Base-by-base conservation (phyloP, 1,284 basidiomycete species). In the Irpex sp. region DNA sequence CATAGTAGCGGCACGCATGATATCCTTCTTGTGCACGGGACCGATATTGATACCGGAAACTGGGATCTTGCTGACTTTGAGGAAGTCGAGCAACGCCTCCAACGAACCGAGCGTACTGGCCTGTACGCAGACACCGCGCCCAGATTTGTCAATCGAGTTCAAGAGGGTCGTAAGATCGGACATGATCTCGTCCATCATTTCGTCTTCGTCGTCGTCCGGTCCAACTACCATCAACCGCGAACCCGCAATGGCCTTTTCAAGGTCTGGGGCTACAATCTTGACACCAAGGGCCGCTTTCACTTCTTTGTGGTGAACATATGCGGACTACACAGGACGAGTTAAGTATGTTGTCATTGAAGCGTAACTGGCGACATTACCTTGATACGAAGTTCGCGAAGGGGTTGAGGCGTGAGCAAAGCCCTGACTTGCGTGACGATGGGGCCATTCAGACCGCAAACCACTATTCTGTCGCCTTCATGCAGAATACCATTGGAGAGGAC, bases 181-280 rank as follows among this genome's bases (percentile, higher is more conserved):
- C 96, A 98, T 98, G 70, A 98, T 89, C 77, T 98, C 94, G 64
- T 98, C 95, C 75, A 89, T 92, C 61, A 98, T 79, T 56, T 95
- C 93, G 63, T 98, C 97, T 74, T 98, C 97, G 68, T 98, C 95
- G 70, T 98, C 96, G 71, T 98, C 95, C 60, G 94, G 93, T 13
- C 94, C 92, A 62, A 91, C 86, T 47, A 99, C 94, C 54, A 98
- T 86, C 64, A 99, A 79, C 13, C 95, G 89, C 54, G 97, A 98
- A 74, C 97, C 97, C 63, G 97, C 96, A 67, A 99, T 97, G n/a
- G 97, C 97, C 77, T 98, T 98, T 72, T 99, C 97, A 35, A 99
- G 87, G 75, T 98, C 97, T 1, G 97, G 92, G 0, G 95, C 97
- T 33, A 91, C 86, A 68, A 99, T 90, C 82, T 99, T 99, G 76